A percentile compares a stretch with the other conserved stretches of the same genome.
These are phyloP conservation scores for Porogramme epimiltina DNA, from an alignment of 1,284 basidiomycete genomes.

Conservation along the genomic window DNA sequence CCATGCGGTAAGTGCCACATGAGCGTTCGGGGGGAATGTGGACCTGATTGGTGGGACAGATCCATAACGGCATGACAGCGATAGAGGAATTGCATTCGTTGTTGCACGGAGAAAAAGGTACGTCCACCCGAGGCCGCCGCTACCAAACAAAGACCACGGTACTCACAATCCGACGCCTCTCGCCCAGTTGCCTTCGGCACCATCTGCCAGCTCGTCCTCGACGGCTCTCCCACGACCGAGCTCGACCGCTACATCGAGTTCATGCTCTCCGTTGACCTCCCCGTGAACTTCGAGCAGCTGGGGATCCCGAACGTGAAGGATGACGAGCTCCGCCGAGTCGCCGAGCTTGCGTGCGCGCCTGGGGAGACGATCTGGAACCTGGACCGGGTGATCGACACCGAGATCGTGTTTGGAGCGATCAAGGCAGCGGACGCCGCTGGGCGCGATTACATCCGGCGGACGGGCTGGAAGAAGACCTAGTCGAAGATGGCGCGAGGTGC, in stretches of 20 bases:
- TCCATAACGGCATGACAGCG: constrained; percentile 37
- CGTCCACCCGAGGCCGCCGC: neutral
- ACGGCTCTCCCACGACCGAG: constrained; percentile 26
- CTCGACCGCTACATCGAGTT: constrained; percentile 36
- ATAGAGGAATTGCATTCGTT: constrained; percentile 33
- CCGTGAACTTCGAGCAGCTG: constrained; percentile 33
- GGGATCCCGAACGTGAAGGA: constrained; percentile 34
- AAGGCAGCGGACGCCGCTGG: constrained; percentile 36
- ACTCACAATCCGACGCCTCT: neutral
- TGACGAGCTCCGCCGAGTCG: constrained; percentile 32
- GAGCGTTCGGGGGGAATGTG: neutral
- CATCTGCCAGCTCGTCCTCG: constrained; percentile 35
- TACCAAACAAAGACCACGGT: neutral
- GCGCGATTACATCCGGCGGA: constrained; percentile 28
- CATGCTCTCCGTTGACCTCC: constrained; percentile 36
- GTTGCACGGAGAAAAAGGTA: constrained; percentile 38
- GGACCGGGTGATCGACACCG: constrained; percentile 32
- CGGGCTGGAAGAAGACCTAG: constrained; percentile 21
- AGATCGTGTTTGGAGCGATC: constrained; percentile 33
- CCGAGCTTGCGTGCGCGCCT: constrained; percentile 29
- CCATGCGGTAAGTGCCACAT: constrained; percentile 30
- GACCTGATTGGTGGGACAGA: constrained; percentile 17
- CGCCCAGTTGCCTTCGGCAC: constrained; percentile 34
- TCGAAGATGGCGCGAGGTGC: no score
- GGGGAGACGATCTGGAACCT: constrained; percentile 39